Evolutionary conservation across 495 filamentous ascomycete genomes (phyloP).

Genomic region (Cercophora scortea): DNA sequence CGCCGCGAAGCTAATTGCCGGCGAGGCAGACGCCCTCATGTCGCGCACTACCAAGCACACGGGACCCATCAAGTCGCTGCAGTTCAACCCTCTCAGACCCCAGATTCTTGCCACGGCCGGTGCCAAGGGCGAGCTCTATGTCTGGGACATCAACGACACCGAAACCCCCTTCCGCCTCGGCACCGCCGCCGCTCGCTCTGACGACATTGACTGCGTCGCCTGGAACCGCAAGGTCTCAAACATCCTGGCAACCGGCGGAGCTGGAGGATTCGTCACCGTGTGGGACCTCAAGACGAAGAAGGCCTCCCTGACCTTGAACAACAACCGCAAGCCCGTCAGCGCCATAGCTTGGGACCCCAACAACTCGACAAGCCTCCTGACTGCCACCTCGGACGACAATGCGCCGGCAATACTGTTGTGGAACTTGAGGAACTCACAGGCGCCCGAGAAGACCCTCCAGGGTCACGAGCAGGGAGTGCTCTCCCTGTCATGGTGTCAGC

Average conservation of each 20-base stretch:
- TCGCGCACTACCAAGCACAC: constrained; percentile 88
- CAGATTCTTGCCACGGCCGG: constrained; percentile 90
- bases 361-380: constrained; percentile 86
- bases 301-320: constrained; percentile 91
- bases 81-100: constrained; percentile 93
- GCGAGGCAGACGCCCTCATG: constrained; percentile 66
- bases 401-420: constrained; percentile 84
- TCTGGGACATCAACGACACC: constrained; percentile 87
- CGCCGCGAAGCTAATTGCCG: constrained; percentile 72
- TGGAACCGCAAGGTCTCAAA: constrained; percentile 99
- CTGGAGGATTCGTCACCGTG: constrained; percentile 91
- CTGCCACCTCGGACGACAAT: constrained; percentile 84
- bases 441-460: constrained; percentile 77
- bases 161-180: constrained; percentile 82
- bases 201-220: constrained; percentile 90
- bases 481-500: constrained; percentile 90
- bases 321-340: constrained; percentile 89
- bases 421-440: constrained; percentile 94
- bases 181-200: constrained; percentile 69
- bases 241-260: constrained; percentile 91
- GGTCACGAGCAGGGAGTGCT: constrained; percentile 90
- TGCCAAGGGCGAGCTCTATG: constrained; percentile 90
- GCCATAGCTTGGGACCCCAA: constrained; percentile 96
- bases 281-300: constrained; percentile 98
- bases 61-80: constrained; percentile 87